Base-by-base conservation (phyloP, 495 filamentous ascomycete genomes). In the Podospora appendiculata region DNA sequence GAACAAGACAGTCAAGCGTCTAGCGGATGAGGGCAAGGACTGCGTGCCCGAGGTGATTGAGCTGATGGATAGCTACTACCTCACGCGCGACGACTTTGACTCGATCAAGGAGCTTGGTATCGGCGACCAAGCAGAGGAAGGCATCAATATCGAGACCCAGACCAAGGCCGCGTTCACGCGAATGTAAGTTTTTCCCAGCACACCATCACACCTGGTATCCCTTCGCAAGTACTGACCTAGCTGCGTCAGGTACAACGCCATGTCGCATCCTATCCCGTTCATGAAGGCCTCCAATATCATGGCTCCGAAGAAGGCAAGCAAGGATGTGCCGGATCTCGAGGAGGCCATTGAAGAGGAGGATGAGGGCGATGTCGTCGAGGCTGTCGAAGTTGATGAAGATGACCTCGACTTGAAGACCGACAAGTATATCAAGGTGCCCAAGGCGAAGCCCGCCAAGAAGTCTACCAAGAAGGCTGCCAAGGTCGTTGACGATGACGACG, bases 31-130 rank as follows among this genome's bases (percentile, higher is more conserved):
- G 45, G 89, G 89, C 58, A 90, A 89, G 63, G 86, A 90, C 0
- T 74, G 76, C 25, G 81, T 93, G 35, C 72, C 78, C 0, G 79
- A 82, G n/a, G 74, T 75, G 13, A 95, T 96, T 60, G 79, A 90
- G 33, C 74, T 95, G 41, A 96, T 99, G 93, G 93, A 99, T 61
- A 87, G 84, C 66, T 99, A 99, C 67, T 99, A 85, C 70, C 78
- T 99, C n/a, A 97, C 93, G 0, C 82, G 83, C 51, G 93, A 97
- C 7, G 93, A 99, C 68, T 96, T 86, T 67, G 93, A 99, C 66
- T 85, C 81, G 12, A 88, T 97, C 59, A 72, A 91, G 54, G 93
- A 99, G 67, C 81, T 99, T 10, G 92, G 90, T 10, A 77, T 99
- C 34, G 94, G 93, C 13, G 81, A 83, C 2, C 89, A 92, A 78